Percentiles rank a stretch among this genome's conserved stretches.
Conservation (phyloP, 2,329 filamentous ascomycete species). For the Dryadomyces quercivorus region DNA sequence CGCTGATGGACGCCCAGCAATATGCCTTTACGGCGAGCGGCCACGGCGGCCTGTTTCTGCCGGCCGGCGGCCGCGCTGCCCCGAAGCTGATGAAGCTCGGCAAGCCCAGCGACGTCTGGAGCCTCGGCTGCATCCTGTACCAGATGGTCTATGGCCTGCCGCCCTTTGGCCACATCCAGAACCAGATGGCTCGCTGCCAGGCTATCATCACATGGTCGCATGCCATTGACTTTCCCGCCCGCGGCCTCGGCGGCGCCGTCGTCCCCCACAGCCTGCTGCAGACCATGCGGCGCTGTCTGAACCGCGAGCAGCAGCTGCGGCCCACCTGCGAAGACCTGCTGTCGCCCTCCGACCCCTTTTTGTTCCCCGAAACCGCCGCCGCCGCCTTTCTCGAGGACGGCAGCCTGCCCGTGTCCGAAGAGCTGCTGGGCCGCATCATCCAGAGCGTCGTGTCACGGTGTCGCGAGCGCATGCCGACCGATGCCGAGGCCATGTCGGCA, state of each 20-base stretch:
- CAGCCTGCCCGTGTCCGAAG: conserved; percentile 48
- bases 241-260: conserved; percentile 51
- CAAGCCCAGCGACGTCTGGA: conserved; percentile 94
- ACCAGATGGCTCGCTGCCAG: conserved; percentile 75
- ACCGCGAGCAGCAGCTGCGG: conserved; percentile 47
- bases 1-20: conserved; percentile 71
- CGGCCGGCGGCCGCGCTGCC: conserved; percentile 25
- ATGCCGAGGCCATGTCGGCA: conserved; percentile 39
- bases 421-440: conserved; percentile 48
- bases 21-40: conserved; percentile 25
- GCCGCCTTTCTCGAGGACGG: conserved; percentile 19
- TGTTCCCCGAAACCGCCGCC: conserved; percentile 43
- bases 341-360: conserved; percentile 45
- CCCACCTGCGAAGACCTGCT: conserved; percentile 54
- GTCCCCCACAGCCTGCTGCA: conserved; percentile 47
- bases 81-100: conserved; percentile 87
- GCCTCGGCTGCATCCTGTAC: conserved; percentile 88
- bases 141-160: conserved; percentile 98
- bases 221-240: conserved; percentile 57
- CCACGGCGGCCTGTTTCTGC: conserved; percentile 21
- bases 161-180: conserved; percentile 84
- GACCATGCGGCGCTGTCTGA: conserved; percentile 51
- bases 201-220: conserved; percentile 74
- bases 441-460: conserved; percentile 50
- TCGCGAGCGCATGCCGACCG: conserved; percentile 44